Evolutionary conservation across 345 rosid species (phyloP), one percentile per base, ranked within the genome.

Genomic region (Populus deltoides): DNA sequence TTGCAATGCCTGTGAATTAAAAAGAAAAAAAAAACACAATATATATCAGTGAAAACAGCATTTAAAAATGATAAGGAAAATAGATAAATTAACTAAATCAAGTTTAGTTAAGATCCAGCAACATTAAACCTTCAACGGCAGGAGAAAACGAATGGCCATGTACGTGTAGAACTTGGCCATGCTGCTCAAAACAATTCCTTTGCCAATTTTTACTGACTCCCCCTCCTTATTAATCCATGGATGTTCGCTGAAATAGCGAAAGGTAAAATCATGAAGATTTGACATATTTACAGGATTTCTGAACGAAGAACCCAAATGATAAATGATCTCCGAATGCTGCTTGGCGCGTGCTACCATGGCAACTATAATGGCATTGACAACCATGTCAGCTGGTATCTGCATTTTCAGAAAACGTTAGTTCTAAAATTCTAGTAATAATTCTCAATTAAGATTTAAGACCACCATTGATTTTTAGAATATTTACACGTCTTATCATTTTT

Each of bases 351-450:
- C 70, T 31, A 29, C 76, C 75, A 80, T 75, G 3, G 79, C 79
- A 31, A 70, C 67, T 9, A 75, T 31, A 2, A 69, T 80, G 2
- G 57, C 74, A 49, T 70, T 80, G 33, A 70, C 83, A 59, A 80
- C 83, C 83, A 80, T 80, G 15, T 80, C 79, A 9, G 75, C 83
- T 22, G 83, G 83, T 33, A 80, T 75, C 83, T 80, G 75, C 41
- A 59, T 3, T 51, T 29, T 1, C 16, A 53, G n/a, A 18, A 51
- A 6, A 7, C 7, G 59, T 53, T 7, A 53, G 9, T 6, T 53
- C n/a, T 18, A 17, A 17, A 45, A 13, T 13, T 45, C 17, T 45
- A 45, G 13, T 12, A 45, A 45, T 12, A 45, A 45, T 45, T 45
- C 51, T 39, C 36, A 33, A 33, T 39, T 39, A 6, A 45, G 51